Conservation (phyloP, 2,329 filamentous ascomycete species). For the Nemania serpens region DNA sequence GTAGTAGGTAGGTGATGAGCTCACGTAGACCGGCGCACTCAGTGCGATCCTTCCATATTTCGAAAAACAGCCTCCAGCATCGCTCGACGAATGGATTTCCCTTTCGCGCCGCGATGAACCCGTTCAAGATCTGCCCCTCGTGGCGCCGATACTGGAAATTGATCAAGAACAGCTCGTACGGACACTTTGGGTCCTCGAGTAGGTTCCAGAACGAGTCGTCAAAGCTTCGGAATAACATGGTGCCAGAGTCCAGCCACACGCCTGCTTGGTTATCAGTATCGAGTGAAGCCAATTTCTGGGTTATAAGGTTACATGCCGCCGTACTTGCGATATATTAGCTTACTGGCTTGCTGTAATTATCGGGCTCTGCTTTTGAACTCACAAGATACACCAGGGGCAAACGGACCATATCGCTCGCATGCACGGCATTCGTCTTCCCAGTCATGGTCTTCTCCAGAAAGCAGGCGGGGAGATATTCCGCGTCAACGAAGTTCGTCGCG, state of each 20-base stretch:
- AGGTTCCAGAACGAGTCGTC: constrained; percentile 12
- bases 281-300: neutral
- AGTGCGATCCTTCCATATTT: constrained; percentile 7
- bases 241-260: constrained; percentile 9
- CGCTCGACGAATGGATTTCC: constrained; percentile 6
- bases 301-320: neutral
- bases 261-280: neutral
- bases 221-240: constrained; percentile 5
- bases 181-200: constrained; percentile 3
- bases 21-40: neutral
- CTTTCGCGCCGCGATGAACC: constrained; percentile 9
- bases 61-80: neutral
- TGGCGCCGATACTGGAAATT: constrained; percentile 3
- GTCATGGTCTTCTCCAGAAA: constrained; percentile 6
- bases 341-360: neutral
- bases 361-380: neutral
- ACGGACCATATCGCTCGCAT: constrained; percentile 11
- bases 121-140: constrained; percentile 4
- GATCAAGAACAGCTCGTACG: constrained; percentile 7
- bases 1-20: neutral
- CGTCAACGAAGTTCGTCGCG: constrained; percentile 6
- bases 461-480: constrained; percentile 8
- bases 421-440: neutral
- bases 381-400: constrained; percentile 14
- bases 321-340: neutral